Evolutionary conservation across 1,284 basidiomycete species (phyloP), one percentile per base, ranked within the genome.

Genomic region (Puccinia polysora): DNA sequence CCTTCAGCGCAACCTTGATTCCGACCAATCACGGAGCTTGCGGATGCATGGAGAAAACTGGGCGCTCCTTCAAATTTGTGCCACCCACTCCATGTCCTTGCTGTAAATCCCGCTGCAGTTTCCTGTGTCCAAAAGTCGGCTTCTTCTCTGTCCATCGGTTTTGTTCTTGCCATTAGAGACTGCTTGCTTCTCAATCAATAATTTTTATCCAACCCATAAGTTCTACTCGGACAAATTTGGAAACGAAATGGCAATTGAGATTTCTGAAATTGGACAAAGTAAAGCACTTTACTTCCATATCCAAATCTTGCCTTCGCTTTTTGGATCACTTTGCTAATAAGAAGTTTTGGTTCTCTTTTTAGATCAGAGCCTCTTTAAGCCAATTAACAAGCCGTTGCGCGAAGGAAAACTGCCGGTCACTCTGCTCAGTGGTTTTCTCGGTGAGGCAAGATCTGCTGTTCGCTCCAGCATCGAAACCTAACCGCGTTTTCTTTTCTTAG

Each of bases 401-500:
- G 65, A 69, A 47, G 55, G 55, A 6, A 69, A 69, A 59, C 55
- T 69, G 43, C 65, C 65, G 5, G 65, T 69, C 28, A 69, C 65
- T 10, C 49, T 69, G n/a, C 52, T 69, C 34, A 69, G 65, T 59
- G 65, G 65, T 12, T 69, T 69, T 30, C 45, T 69, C 47, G 65
- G 64, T 67, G 55, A 55, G 49, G 14, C 3, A 30, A 18, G 15
- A 25, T 53, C 47, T 10, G 8, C 4, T 18, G 14, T 36, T 10
- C 14, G 12, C 30, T 25, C 7, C 20, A 52, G 10, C 15, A 23
- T 20, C 32, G 38, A n/a, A 36, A 10, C 3, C 18, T 25, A 6
- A 59, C 32, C 10, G 14, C 20, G 28, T 12, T 49, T 65, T 25
- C 14, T 2, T 65, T 34, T 49, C 14, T 43, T 45, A 30, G 83